A percentile compares a stretch with the other conserved stretches of the same genome.
phyloP scores from a whole-genome alignment of 2,329 filamentous ascomycete genomes.

The Fusarium sulawesiense region DNA sequence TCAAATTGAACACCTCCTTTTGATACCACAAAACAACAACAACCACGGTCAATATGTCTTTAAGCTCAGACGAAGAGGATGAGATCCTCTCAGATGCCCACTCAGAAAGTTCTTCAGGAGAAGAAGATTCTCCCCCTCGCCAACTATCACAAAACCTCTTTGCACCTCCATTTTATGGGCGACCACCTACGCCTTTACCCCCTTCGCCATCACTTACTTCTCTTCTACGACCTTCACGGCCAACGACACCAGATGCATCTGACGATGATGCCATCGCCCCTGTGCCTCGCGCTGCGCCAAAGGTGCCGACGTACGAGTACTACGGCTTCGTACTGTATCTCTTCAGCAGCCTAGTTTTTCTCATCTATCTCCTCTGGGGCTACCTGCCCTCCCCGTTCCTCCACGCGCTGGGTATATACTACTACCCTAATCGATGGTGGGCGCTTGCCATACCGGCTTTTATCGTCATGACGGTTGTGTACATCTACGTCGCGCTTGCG shows the following conservation, averaged over 20 bases:
- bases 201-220: constrained; percentile 94
- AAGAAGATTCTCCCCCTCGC: constrained; percentile 54
- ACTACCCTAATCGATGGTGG: constrained; percentile 99
- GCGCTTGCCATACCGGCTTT: constrained; percentile 91
- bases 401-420: constrained; percentile 92
- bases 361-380: constrained; percentile 80
- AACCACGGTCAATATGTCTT: constrained; percentile 45
- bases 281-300: constrained; percentile 86
- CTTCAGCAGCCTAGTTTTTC: constrained; percentile 83
- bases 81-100: constrained; percentile 52
- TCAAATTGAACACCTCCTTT: not conserved
- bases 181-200: constrained; percentile 93
- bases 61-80: constrained; percentile 53
- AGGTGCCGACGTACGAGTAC: constrained; percentile 99
- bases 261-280: constrained; percentile 89
- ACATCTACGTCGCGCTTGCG: constrained; percentile 93
- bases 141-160: constrained; percentile 67
- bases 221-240: constrained; percentile 88
- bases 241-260: constrained; percentile 90
- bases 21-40: not conserved
- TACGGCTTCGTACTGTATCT: constrained; percentile 98
- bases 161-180: constrained; percentile 93
- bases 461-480: constrained; percentile 87
- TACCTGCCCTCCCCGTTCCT: constrained; percentile 93
- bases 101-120: constrained; percentile 49